phyloP scores from a whole-genome alignment of 352 stramenopile genomes.

The Globisporangium solare region DNA sequence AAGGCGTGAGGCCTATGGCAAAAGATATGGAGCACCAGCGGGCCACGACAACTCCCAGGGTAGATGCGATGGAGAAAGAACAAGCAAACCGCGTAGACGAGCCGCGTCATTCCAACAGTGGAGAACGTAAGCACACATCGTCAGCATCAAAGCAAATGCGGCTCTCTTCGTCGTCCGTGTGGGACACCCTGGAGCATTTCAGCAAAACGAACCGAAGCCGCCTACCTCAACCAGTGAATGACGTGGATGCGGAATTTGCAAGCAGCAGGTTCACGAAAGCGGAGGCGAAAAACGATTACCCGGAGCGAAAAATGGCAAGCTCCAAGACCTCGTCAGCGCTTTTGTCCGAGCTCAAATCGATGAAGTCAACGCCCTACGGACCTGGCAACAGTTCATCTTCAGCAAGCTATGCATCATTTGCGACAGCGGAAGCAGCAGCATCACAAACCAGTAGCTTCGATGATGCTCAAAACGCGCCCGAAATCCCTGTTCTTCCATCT shows the following conservation, averaged over 20 bases:
- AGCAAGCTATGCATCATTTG: too few relatives aligned
- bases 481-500: slow-evolving; percentile 62
- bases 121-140: too few relatives aligned
- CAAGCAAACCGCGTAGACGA: too few relatives aligned
- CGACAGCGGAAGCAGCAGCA: too few relatives aligned
- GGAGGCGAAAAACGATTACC: background rate
- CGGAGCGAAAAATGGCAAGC: background rate
- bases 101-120: too few relatives aligned
- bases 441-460: background rate
- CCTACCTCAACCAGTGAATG: slow-evolving; percentile 22
- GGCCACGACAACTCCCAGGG: too few relatives aligned
- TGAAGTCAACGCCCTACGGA: slow-evolving; percentile 2
- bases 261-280: background rate
- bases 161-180: slow-evolving; percentile 20
- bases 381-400: background rate
- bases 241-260: background rate
- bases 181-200: slow-evolving; percentile 80
- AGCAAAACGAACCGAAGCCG: slow-evolving; percentile 69
- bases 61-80: too few relatives aligned
- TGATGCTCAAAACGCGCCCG: background rate
- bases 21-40: slow-evolving; percentile 1
- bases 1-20: background rate
- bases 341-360: slow-evolving; percentile 8
- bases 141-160: too few relatives aligned
- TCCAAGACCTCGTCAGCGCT: slow-evolving; percentile 11